Evolutionary conservation across 805 yeast genomes (phyloP).

Genomic region (Candida manassasensis): DNA sequence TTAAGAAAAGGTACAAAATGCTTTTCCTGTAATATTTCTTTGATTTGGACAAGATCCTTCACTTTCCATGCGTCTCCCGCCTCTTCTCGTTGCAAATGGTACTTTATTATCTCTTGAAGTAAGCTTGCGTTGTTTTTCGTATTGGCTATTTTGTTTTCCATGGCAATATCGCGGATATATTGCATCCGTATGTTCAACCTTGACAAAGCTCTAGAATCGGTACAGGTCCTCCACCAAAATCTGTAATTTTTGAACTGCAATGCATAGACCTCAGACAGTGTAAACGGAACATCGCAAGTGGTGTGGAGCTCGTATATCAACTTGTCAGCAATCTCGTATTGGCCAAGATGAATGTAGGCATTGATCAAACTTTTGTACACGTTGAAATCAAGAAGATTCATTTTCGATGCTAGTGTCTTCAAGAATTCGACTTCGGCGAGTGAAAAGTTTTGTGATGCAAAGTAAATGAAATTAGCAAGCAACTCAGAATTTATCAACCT

Average conservation of each 20-base stretch:
- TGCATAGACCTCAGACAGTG: conserved; percentile 21
- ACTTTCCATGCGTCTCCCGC: conserved; percentile 17
- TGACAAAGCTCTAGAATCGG: conserved; percentile 4
- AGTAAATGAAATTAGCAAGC: conserved; percentile 16
- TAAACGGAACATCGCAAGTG: conserved; percentile 25
- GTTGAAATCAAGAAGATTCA: conserved; percentile 17
- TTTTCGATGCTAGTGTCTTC: conserved; percentile 14
- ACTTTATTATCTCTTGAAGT: conserved; percentile 24
- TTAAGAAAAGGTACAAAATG: conserved; percentile 29
- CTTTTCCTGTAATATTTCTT: conserved; percentile 17
- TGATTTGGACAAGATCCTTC: conserved; percentile 15
- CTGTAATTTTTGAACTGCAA: conserved; percentile 27
- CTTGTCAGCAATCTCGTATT: conserved; percentile 29
- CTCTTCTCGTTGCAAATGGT: conserved; percentile 13
- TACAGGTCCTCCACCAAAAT: conserved; percentile 21
- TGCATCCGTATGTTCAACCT: background rate
- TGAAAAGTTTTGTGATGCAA: conserved; percentile 18
- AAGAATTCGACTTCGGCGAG: conserved; percentile 17
- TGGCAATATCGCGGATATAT: background rate
- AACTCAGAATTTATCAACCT: conserved; percentile 15
- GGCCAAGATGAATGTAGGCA: conserved; percentile 27
- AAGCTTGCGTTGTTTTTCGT: conserved; percentile 10
- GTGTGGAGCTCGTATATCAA: conserved; percentile 28
- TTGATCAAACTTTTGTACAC: conserved; percentile 24
- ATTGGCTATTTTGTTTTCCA: conserved; percentile 5